phyloP scores from a whole-genome alignment of 257 asterid genomes.

The Solanum corneliomulleri region DNA sequence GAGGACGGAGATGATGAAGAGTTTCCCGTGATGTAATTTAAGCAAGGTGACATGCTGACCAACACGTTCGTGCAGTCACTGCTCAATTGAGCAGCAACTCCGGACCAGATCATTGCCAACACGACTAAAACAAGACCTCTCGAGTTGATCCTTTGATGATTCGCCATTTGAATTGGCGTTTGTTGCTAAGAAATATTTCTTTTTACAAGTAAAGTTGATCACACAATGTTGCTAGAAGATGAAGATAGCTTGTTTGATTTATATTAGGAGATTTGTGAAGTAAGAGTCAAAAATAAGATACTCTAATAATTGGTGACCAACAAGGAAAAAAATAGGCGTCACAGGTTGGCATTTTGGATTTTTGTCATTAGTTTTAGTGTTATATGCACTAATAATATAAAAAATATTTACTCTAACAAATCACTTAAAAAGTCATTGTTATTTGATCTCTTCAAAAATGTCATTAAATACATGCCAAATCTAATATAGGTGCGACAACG shows the following conservation, averaged over 20 bases:
- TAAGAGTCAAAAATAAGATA: not conserved
- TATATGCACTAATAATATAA: too few relatives aligned
- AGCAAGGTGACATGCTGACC: not conserved
- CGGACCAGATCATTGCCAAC: not conserved
- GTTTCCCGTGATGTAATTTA: not conserved
- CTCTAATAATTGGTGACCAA: not conserved
- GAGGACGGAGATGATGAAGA: not conserved
- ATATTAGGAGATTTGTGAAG: not conserved
- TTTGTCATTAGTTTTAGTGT: not conserved
- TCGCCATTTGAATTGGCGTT: not conserved
- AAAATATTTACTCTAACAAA: not conserved
- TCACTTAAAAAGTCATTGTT: not conserved
- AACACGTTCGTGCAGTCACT: not conserved
- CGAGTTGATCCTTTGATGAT: not conserved
- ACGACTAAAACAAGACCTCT: not conserved
- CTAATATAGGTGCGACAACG: not conserved
- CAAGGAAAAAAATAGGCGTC: not conserved
- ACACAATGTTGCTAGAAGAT: not conserved
- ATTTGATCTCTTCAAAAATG: not conserved
- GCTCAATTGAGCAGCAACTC: not conserved
- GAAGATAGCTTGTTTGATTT: not conserved
- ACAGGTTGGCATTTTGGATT: not conserved
- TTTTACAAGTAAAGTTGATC: not conserved
- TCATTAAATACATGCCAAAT: not conserved
- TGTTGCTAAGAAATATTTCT: not conserved